Evolutionary conservation across 805 yeast species (phyloP).

Genomic region (Candida ovalis): DNA sequence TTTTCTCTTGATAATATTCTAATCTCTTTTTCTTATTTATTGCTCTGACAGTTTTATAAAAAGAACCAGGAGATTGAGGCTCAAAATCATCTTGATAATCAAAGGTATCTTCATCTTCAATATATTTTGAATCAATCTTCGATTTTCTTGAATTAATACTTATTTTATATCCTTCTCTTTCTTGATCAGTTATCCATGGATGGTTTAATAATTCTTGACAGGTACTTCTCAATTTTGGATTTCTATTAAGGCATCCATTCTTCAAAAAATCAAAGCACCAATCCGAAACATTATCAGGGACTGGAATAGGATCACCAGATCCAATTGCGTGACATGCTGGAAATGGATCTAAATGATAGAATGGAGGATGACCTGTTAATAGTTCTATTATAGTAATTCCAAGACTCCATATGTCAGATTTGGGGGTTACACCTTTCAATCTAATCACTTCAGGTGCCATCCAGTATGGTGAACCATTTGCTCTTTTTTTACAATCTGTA

Average conservation of each 20-base stretch:
- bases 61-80: slow-evolving; percentile 7
- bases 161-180: not conserved
- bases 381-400: slow-evolving; percentile 95
- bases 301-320: slow-evolving; percentile 64
- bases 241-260: slow-evolving; percentile 59
- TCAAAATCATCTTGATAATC: slow-evolving; percentile 20
- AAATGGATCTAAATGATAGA: slow-evolving; percentile 69
- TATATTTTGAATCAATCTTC: slow-evolving; percentile 9
- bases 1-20: slow-evolving; percentile 12
- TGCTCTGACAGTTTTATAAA: slow-evolving; percentile 14
- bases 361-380: slow-evolving; percentile 84
- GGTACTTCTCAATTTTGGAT: not conserved
- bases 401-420: slow-evolving; percentile 89
- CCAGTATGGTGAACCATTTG: slow-evolving; percentile 93
- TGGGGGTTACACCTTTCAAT: slow-evolving; percentile 79
- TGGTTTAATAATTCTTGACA: not conserved
- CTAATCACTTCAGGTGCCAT: slow-evolving; percentile 96
- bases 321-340: slow-evolving; percentile 83
- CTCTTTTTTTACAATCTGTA: slow-evolving; percentile 28
- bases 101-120: slow-evolving; percentile 13
- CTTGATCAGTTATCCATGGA: not conserved
- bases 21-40: slow-evolving; percentile 16
- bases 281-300: slow-evolving; percentile 42
- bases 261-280: slow-evolving; percentile 48
- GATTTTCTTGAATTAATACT: not conserved